Evolutionary conservation across 202 grass and related monocot species (phyloP), one percentile per base, ranked within the genome.

Genomic region (Carex sylvatica): DNA sequence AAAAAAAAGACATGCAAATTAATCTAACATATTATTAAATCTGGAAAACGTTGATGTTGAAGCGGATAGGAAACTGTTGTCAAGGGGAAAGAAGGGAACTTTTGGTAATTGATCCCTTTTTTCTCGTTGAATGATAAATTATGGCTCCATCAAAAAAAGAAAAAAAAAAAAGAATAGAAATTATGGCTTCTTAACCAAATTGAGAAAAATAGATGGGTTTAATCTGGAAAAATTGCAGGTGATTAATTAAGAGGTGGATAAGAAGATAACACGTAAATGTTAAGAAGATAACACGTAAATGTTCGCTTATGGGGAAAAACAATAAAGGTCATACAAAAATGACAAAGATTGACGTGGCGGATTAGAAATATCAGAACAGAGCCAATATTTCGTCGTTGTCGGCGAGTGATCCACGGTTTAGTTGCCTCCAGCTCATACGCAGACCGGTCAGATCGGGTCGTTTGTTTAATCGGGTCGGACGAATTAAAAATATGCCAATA

Each of bases 341-440:
- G 72, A 75, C 72, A 75, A 75, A 75, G 23, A 53, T 14, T 75
- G 72, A 75, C 47, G 49, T 75, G 49, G 72, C 49, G 2, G 72
- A 54, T 76, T 52, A 3, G 47, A 76, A 56, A 56, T 31, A 56
- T 56, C 26, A 33, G 26, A 31, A 56, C 15, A n/a, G 23, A 76
- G 26, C 12, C 71, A 46, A 3, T 10, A 74, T 74, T 53, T 74
- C 4, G 4, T 30, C 2, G 1, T 24, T 72, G 69, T 72, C 42
- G 3, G 2, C 5, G 47, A 72, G 0, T 47, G 42, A 72, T 14
- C 7, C 18, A 5, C 3, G 8, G 12, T 9, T n/a, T 5, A 51
- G 47, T 54, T 54, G 71, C 47, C 71, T 74, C 71, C 71, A 74
- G 71, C 71, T 74, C 11, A 74, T 74, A 46, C 9, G 8, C 40